These are phyloP conservation scores for Teunomyces stri DNA, from an alignment of 805 yeast genomes.

Conservation along the genomic window DNA sequence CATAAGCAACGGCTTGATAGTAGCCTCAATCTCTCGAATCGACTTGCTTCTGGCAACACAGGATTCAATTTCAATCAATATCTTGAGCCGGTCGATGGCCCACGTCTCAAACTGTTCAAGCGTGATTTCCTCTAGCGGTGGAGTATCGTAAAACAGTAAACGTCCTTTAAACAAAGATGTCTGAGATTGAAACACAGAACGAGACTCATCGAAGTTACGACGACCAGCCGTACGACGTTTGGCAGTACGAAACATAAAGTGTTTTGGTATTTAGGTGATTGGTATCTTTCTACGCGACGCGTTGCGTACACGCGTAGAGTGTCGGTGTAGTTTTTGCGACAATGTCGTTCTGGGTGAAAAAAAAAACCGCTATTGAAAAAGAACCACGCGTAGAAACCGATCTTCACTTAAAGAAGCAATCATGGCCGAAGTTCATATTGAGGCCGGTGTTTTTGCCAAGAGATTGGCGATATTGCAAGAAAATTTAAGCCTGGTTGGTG, in stretches of 20 bases:
- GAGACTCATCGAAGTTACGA: constrained; percentile 52
- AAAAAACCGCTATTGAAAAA: not conserved
- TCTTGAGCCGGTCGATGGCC: constrained; percentile 89
- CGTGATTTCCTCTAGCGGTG: constrained; percentile 85
- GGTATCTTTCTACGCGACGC: not conserved
- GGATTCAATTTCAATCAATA: constrained; percentile 81
- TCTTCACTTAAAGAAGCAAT: constrained; percentile 1
- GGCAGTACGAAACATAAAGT: constrained; percentile 64
- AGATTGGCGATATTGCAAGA: constrained; percentile 45
- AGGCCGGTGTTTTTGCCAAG: constrained; percentile 49
- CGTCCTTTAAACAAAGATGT: constrained; percentile 52
- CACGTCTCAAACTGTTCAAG: constrained; percentile 90
- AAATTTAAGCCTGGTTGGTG: constrained; percentile 23
- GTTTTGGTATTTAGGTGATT: not conserved
- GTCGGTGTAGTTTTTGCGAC: not conserved
- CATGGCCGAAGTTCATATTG: constrained; percentile 63
- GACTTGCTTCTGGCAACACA: constrained; percentile 62
- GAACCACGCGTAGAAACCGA: not conserved
- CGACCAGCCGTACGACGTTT: constrained; percentile 75
- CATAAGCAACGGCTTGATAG: constrained; percentile 63
- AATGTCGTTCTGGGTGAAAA: not conserved
- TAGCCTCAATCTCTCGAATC: constrained; percentile 60
- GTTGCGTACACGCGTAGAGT: not conserved
- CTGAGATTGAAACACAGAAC: constrained; percentile 26
- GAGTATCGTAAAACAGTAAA: constrained; percentile 68